These are phyloP conservation scores for Fusarium albosuccineum DNA, from an alignment of 2,329 filamentous ascomycete species.

Conservation along the genomic window DNA sequence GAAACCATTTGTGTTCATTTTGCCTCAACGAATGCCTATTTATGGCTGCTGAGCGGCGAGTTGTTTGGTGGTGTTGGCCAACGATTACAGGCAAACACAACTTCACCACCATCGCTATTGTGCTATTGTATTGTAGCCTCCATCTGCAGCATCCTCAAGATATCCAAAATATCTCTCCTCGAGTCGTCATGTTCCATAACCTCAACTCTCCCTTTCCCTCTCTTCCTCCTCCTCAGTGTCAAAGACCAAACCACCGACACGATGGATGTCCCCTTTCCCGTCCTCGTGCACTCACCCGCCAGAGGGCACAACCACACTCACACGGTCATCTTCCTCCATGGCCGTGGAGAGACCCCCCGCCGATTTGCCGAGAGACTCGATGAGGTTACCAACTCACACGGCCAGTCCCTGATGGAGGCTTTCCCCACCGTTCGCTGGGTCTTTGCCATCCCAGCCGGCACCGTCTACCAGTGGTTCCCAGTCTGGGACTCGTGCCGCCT, in stretches of 20 bases:
- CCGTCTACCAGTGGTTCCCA: conserved; percentile 62
- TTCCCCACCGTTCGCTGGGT: conserved; percentile 64
- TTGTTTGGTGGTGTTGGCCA: too few species aligned
- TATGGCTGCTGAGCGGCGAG: too few species aligned
- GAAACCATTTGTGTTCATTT: too few species aligned
- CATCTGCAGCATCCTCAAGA: too few species aligned
- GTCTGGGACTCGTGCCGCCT: conserved; percentile 58
- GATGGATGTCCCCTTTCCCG: background rate
- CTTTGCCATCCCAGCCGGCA: conserved; percentile 56
- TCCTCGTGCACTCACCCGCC: background rate
- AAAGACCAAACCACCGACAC: background rate
- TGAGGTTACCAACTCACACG: conserved; percentile 45
- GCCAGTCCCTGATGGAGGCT: conserved; percentile 51
- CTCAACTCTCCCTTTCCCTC: too few species aligned
- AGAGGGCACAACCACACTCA: conserved; percentile 50
- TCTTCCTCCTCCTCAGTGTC: too few species aligned
- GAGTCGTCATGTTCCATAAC: too few species aligned
- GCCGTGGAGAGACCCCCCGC: conserved; percentile 55
- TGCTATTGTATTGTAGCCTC: too few species aligned
- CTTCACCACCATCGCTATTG: too few species aligned
- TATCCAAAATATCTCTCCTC: too few species aligned
- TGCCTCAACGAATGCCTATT: too few species aligned
- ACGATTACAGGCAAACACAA: too few species aligned
- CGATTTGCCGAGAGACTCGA: conserved; percentile 49
- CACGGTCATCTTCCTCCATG: conserved; percentile 61